Evolutionary conservation across 192 early-diverging fungal species (phyloP), one percentile per base, ranked within the genome.

Genomic region (Lobulomyces angularis): DNA sequence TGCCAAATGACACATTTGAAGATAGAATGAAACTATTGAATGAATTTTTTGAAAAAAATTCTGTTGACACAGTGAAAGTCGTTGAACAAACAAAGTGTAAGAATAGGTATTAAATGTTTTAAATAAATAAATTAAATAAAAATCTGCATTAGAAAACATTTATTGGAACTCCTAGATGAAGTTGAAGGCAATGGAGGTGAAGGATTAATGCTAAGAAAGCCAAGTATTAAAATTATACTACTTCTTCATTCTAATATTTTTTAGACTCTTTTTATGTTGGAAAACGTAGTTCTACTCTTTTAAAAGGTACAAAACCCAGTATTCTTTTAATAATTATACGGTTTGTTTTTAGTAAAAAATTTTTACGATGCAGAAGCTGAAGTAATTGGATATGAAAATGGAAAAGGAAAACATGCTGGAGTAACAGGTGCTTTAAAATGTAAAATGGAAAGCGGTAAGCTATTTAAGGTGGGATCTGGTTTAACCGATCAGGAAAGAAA

Each of bases 281-380:
- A 26, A 69, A 61, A 20, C 65, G 77, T 8, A 67, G 59, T 32
- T 45, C 21, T 16, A 75, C 68, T 14, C 44, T 81, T 8, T 58
- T 76, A 32, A 83, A 83, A 52, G n/a, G n/a, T n/a, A n/a, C n/a
- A n/a, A n/a, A n/a, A n/a, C n/a, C n/a, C n/a, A n/a, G n/a, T n/a
- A n/a, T n/a, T n/a, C n/a, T n/a, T n/a, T n/a, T n/a, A n/a, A n/a
- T n/a, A n/a, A n/a, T n/a, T n/a, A n/a, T n/a, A n/a, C n/a, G n/a
- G n/a, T n/a, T n/a, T n/a, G n/a, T n/a, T n/a, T n/a, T n/a, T n/a
- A n/a, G 67, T 83, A 51, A 84, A 84, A 49, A 65, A 48, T 8
- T 82, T 82, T 28, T 72, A 68, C 54, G 81, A 84, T 41, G 81
- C 73, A 8, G 81, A 84, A 36, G 80, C 80, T 1, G 39, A 63